These are phyloP conservation scores for Lepiota venenata DNA, from an alignment of 768 basidiomycete species.

Conservation along the genomic window DNA sequence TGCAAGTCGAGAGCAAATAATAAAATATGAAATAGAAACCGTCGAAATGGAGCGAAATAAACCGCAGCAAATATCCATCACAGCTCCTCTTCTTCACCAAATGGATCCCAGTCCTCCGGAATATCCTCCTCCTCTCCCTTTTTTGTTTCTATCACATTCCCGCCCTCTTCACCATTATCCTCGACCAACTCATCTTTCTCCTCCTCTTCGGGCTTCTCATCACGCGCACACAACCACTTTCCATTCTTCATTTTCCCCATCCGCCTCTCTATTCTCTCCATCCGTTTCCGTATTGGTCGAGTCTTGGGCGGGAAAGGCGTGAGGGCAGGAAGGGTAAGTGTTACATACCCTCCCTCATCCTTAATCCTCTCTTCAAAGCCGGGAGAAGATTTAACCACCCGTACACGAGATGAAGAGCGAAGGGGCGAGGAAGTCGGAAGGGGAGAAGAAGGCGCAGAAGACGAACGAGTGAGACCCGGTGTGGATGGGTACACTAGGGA, in stretches of 20 bases:
- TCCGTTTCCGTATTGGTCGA: slow-evolving; percentile 33
- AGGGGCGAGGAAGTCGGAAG: slow-evolving; percentile 10
- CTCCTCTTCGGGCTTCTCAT: slow-evolving; percentile 26
- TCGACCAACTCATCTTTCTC: slow-evolving; percentile 15
- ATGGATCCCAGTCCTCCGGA: slow-evolving; percentile 25
- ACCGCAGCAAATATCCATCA: slow-evolving; percentile 5
- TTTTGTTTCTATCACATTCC: not conserved
- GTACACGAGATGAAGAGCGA: not conserved
- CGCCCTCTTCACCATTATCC: slow-evolving; percentile 5
- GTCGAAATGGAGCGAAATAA: not conserved
- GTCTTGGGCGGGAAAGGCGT: slow-evolving; percentile 41
- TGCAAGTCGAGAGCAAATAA: no score
- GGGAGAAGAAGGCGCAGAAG: slow-evolving; percentile 13
- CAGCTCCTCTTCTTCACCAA: slow-evolving; percentile 28
- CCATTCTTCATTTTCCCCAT: slow-evolving; percentile 28
- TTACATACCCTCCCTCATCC: slow-evolving; percentile 9
- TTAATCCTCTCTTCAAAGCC: not conserved
- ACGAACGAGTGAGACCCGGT: slow-evolving; percentile 17
- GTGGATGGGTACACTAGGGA: slow-evolving; percentile 14
- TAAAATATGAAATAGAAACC: no score
- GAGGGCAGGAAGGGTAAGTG: slow-evolving; percentile 16
- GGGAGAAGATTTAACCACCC: slow-evolving; percentile 9
- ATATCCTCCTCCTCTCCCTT: slow-evolving; percentile 11
- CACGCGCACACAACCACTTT: slow-evolving; percentile 26
- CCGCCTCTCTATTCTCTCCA: slow-evolving; percentile 24